These are phyloP conservation scores for Phellopilus nigrolimitatus DNA, from an alignment of 1,284 basidiomycete species.

Conservation along the genomic window DNA sequence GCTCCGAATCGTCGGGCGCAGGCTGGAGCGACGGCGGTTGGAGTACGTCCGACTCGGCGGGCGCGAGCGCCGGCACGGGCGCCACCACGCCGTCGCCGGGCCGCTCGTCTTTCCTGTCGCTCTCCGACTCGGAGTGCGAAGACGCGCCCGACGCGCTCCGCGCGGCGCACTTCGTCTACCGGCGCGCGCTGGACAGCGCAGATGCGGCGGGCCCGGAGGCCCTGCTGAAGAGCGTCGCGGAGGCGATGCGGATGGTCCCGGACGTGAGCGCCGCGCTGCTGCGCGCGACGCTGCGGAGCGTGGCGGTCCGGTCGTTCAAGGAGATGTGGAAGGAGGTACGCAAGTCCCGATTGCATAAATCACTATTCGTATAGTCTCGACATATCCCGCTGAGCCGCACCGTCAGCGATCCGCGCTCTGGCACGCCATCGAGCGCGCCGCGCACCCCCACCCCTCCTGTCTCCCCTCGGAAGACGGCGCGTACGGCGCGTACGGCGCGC, in stretches of 20 bases:
- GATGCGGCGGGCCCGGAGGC: background rate
- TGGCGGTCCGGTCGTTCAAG: background rate
- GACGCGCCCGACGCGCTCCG: background rate
- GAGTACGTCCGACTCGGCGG: too few relatives aligned
- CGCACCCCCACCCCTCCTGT: background rate
- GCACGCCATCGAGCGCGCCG: background rate
- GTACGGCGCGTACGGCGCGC: background rate
- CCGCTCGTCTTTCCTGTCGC: background rate
- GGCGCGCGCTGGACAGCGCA: background rate
- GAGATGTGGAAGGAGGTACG: slow-evolving; percentile 4
- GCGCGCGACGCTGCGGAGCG: background rate
- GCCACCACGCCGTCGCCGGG: background rate
- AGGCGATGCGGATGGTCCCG: background rate
- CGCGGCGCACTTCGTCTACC: slow-evolving; percentile 2
- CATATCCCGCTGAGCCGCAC: too few relatives aligned
- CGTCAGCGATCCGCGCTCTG: background rate
- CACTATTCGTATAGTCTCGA: too few relatives aligned
- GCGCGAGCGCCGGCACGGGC: background rate
- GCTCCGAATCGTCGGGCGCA: too few relatives aligned
- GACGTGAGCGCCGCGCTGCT: background rate
- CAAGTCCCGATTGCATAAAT: too few relatives aligned
- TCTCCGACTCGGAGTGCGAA: background rate
- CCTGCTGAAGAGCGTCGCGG: background rate
- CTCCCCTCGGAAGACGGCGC: too few relatives aligned
- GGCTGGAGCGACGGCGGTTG: too few relatives aligned